Conservation (phyloP, 495 filamentous ascomycete species). For the Staphylotrichum longicolle region DNA sequence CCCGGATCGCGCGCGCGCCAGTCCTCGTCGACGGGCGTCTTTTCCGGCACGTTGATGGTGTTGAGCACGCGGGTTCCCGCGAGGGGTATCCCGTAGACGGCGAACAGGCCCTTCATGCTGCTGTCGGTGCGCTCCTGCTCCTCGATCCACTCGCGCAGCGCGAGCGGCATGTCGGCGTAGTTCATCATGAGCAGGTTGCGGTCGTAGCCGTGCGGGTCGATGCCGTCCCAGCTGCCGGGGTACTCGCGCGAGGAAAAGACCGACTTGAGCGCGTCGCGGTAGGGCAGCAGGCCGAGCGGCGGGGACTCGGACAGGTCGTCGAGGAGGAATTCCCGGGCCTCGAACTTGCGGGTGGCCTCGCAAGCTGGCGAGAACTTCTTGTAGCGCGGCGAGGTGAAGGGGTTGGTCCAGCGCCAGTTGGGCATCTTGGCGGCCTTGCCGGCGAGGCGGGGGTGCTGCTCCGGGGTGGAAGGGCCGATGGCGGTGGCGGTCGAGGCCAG, state of each 20-base stretch:
- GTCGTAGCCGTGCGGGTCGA: constrained; percentile 40
- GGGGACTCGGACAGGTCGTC: constrained; percentile 33
- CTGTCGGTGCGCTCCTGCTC: constrained; percentile 31
- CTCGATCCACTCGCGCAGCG: constrained; percentile 41
- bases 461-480: constrained; percentile 28
- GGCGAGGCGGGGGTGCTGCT: constrained; percentile 20
- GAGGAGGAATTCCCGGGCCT: constrained; percentile 33
- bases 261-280: constrained; percentile 32
- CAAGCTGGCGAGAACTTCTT: constrained; percentile 27
- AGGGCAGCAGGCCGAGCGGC: constrained; percentile 31
- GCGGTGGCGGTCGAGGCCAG: constrained; percentile 25
- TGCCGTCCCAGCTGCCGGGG: constrained; percentile 40
- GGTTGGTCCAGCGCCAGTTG: constrained; percentile 36
- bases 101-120: constrained; percentile 31
- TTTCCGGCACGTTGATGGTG: constrained; percentile 23
- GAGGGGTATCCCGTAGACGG: constrained; percentile 26
- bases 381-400: constrained; percentile 23
- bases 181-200: constrained; percentile 36
- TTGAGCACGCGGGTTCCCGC: constrained; percentile 12
- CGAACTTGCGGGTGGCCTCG: constrained; percentile 25
- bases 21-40: constrained; percentile 19
- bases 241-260: constrained; percentile 34
- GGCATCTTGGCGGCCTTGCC: constrained; percentile 27
- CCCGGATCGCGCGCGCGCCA: constrained; percentile 26
- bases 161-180: constrained; percentile 33